These are phyloP conservation scores for Xylaria sp. DNA, from an alignment of 2,329 filamentous ascomycete genomes.

Conservation along the genomic window DNA sequence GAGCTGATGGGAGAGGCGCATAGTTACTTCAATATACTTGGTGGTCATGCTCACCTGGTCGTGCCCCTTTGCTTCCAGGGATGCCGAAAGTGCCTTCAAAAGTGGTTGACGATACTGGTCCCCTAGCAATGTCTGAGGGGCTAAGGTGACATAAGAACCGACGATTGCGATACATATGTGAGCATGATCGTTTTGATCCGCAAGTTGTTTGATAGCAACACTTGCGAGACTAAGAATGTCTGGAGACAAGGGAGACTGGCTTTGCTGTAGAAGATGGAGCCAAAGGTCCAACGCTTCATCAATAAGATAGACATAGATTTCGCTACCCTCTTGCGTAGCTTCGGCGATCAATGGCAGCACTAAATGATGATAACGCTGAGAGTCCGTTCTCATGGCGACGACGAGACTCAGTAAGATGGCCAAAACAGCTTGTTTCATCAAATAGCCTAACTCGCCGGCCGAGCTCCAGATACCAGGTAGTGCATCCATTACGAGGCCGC, in stretches of 20 bases:
- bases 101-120: slow-evolving; percentile 64
- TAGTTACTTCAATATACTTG: slow-evolving; percentile 70
- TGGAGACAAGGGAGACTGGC: slow-evolving; percentile 67
- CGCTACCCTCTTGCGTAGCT: slow-evolving; percentile 79
- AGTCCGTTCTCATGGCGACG: slow-evolving; percentile 82
- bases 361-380: slow-evolving; percentile 79
- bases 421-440: slow-evolving; percentile 94
- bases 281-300: slow-evolving; percentile 94
- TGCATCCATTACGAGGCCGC: slow-evolving; percentile 82
- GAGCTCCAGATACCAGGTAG: slow-evolving; percentile 86
- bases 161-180: slow-evolving; percentile 70
- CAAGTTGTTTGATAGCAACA: slow-evolving; percentile 72
- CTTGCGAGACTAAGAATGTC: slow-evolving; percentile 72
- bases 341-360: slow-evolving; percentile 85
- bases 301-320: slow-evolving; percentile 81
- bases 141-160: slow-evolving; percentile 76
- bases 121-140: slow-evolving; percentile 72
- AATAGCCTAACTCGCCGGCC: slow-evolving; percentile 80
- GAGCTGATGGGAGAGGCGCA: slow-evolving; percentile 69
- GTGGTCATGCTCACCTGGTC: slow-evolving; percentile 68
- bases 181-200: slow-evolving; percentile 72
- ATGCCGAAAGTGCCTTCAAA: slow-evolving; percentile 60
- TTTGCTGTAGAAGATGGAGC: slow-evolving; percentile 77
- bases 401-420: slow-evolving; percentile 86
- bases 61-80: slow-evolving; percentile 63